Percentiles rank a stretch among this genome's conserved stretches.
These are phyloP conservation scores for Sporothrix schenckii DNA, from an alignment of 2,329 filamentous ascomycete species.

Conservation along the genomic window DNA sequence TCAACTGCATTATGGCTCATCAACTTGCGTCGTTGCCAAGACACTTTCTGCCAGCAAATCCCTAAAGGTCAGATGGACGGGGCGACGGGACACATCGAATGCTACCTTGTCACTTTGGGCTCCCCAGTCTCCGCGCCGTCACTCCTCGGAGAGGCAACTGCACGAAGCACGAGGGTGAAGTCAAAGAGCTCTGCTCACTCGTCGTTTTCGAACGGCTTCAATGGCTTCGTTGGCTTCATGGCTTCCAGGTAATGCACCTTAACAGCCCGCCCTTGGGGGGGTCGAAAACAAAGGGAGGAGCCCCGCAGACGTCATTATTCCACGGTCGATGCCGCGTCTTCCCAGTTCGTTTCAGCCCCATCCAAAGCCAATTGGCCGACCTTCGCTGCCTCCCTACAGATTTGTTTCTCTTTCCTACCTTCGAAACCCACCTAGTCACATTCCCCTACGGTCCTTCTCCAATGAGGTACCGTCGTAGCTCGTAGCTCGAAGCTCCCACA, in stretches of 20 bases:
- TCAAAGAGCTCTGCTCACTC: neutral
- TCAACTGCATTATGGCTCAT: neutral
- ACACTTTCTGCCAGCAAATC: neutral
- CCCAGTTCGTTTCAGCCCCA: neutral
- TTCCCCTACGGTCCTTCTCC: neutral
- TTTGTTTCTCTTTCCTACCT: neutral
- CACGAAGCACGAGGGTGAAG: neutral
- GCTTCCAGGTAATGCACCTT: neutral
- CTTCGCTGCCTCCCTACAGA: neutral
- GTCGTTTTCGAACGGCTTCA: neutral
- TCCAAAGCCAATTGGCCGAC: neutral
- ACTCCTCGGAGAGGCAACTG: neutral
- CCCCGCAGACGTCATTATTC: slow-evolving; percentile 27
- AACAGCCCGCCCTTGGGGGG: neutral
- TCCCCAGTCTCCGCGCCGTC: neutral
- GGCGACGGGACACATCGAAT: neutral
- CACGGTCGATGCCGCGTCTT: slow-evolving; percentile 3
- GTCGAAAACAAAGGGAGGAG: neutral
- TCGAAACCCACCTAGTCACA: neutral
- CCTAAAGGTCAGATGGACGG: neutral
- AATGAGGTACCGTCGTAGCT: neutral
- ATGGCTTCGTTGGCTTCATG: neutral
- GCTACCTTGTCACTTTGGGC: neutral
- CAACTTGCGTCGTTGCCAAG: slow-evolving; percentile 13
- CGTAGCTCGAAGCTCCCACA: neutral